phyloP scores from a whole-genome alignment of 257 asterid species.

The Capsicum pubescens region DNA sequence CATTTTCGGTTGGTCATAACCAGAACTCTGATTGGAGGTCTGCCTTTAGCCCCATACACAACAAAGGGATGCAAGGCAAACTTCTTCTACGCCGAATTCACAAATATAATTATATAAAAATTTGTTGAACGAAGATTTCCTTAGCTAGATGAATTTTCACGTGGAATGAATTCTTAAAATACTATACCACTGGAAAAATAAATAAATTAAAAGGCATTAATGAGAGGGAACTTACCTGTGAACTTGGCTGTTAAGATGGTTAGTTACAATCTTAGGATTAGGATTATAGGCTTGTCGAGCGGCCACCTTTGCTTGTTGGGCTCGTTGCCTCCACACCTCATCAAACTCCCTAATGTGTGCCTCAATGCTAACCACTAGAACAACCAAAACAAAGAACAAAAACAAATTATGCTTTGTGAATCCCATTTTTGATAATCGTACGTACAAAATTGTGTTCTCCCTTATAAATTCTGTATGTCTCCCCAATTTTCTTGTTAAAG shows the following conservation, averaged over 20 bases:
- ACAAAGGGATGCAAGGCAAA: neutral
- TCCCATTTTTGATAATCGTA: constrained; percentile 38
- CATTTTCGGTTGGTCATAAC: neutral
- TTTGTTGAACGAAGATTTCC: neutral
- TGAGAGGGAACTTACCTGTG: constrained; percentile 42
- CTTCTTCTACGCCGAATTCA: neutral
- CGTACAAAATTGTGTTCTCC: neutral
- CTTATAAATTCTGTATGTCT: neutral
- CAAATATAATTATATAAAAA: neutral
- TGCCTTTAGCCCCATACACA: neutral
- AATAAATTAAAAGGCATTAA: neutral
- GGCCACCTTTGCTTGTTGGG: constrained; percentile 43
- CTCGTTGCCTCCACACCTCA: constrained; percentile 50
- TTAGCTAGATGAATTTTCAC: neutral
- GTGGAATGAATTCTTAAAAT: neutral
- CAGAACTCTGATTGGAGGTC: neutral
- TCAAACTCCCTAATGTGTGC: constrained; percentile 30
- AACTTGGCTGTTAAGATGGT: constrained; percentile 47
- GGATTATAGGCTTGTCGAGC: constrained; percentile 54
- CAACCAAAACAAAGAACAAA: constrained; percentile 30
- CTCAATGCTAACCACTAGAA: constrained; percentile 30
- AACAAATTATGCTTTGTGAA: constrained; percentile 34
- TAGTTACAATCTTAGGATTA: constrained; percentile 38
- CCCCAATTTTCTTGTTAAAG: neutral
- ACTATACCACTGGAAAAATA: neutral